These are phyloP conservation scores for Musa troglodytarum DNA, from an alignment of 176 grass and related monocot genomes.

Conservation along the genomic window DNA sequence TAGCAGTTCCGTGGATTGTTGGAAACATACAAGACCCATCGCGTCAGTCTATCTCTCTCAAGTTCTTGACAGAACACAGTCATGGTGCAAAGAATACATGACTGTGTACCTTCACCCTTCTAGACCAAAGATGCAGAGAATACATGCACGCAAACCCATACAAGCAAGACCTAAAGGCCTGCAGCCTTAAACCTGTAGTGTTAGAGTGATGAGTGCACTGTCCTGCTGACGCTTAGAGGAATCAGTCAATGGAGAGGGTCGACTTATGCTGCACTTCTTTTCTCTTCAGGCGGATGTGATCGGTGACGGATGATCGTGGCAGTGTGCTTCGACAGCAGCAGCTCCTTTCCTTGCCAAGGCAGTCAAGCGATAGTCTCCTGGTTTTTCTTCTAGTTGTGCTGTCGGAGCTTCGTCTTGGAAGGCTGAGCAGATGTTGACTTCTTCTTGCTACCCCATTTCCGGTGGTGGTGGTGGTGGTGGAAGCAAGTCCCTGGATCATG, in stretches of 20 bases:
- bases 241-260: not conserved
- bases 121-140: not conserved
- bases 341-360: not conserved
- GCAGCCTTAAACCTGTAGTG: not conserved
- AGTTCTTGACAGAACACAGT: too few species aligned
- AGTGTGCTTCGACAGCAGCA: not conserved
- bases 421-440: not conserved
- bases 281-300: not conserved
- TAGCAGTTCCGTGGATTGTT: slow-evolving; percentile 7
- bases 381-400: not conserved
- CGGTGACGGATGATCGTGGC: not conserved
- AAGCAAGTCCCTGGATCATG: not conserved
- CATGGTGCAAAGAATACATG: too few species aligned
- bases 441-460: not conserved
- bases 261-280: not conserved
- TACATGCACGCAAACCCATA: too few species aligned
- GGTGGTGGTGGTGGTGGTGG: not conserved
- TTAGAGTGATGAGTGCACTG: not conserved
- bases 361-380: not conserved
- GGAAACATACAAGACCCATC: slow-evolving; percentile 4
- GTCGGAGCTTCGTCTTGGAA: not conserved
- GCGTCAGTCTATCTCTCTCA: not conserved
- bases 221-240: not conserved
- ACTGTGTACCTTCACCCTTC: not conserved
- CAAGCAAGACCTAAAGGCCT: too few species aligned